A percentile compares a stretch with the other conserved stretches of the same genome.
Evolutionary conservation across 306 rosid genomes (phyloP).

Genomic region (Corylus heterophylla): DNA sequence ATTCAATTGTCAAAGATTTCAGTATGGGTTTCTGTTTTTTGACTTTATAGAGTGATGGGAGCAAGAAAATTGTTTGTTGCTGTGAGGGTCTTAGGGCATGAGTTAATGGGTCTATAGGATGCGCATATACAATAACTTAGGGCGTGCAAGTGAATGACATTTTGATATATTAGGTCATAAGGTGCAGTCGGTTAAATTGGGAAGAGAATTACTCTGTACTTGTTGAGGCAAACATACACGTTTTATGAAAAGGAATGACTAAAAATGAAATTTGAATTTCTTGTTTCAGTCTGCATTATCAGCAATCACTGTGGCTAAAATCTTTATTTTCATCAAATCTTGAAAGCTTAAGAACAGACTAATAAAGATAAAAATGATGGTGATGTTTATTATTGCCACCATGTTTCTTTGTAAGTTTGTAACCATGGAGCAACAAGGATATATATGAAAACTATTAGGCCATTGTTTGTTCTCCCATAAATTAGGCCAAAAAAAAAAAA

Average conservation of each 20-base stretch:
- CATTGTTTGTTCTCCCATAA: no score
- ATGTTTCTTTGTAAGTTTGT: neutral
- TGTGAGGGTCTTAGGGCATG: neutral
- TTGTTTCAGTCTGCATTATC: neutral
- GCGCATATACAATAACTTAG: neutral
- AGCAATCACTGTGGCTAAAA: neutral
- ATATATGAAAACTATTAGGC: neutral
- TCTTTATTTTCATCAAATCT: neutral
- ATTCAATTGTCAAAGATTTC: neutral
- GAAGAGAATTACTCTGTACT: neutral
- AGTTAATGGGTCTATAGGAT: neutral
- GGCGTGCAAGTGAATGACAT: neutral
- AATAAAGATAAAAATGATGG: neutral
- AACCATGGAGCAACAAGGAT: neutral
- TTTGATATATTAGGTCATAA: neutral
- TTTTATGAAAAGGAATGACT: neutral
- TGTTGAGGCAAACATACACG: neutral
- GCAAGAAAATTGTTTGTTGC: neutral
- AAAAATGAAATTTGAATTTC: neutral
- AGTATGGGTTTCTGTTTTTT: neutral
- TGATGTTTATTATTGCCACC: neutral
- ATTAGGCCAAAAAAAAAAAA: no score
- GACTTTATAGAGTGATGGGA: neutral
- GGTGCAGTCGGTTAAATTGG: neutral
- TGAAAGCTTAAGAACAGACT: neutral